Percentiles rank a stretch among this genome's conserved stretches.
Conservation (phyloP, 441 rosid species). For the Pelargonium australe region DNA sequence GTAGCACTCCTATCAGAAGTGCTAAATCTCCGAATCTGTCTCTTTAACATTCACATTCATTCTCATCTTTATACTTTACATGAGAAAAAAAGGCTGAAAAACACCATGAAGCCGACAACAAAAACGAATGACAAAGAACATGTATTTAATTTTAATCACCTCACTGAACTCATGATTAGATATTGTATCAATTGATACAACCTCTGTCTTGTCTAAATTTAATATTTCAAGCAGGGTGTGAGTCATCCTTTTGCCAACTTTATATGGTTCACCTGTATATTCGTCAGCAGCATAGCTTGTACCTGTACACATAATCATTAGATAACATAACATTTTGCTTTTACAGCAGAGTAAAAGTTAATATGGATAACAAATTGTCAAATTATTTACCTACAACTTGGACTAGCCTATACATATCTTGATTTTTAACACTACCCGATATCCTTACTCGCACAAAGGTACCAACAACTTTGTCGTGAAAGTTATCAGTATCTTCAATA, state of each 20-base stretch:
- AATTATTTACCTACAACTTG: conserved; percentile 74
- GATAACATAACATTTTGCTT: neutral
- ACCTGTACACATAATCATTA: conserved; percentile 42
- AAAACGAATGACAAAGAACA: neutral
- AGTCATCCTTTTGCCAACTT: conserved; percentile 53
- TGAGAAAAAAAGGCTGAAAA: neutral
- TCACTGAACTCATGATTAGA: conserved; percentile 86
- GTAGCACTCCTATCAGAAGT: neutral
- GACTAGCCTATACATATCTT: conserved; percentile 78
- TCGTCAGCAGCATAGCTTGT: conserved; percentile 50
- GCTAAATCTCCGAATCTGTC: neutral
- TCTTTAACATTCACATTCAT: neutral
- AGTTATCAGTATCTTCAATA: conserved; percentile 55
- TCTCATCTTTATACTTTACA: neutral
- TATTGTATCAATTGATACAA: conserved; percentile 59
- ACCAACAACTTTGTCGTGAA: conserved; percentile 79
- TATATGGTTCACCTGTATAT: no score
- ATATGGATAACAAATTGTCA: neutral
- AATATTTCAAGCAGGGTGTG: conserved; percentile 63
- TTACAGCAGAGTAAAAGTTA: neutral
- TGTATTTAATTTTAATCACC: conserved; percentile 38
- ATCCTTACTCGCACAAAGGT: conserved; percentile 76
- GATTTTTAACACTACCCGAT: conserved; percentile 56
- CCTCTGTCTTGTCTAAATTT: conserved; percentile 71
- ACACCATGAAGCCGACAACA: neutral